phyloP scores from a whole-genome alignment of 1,139 yeast genomes.

The Kazachstania sp. region DNA sequence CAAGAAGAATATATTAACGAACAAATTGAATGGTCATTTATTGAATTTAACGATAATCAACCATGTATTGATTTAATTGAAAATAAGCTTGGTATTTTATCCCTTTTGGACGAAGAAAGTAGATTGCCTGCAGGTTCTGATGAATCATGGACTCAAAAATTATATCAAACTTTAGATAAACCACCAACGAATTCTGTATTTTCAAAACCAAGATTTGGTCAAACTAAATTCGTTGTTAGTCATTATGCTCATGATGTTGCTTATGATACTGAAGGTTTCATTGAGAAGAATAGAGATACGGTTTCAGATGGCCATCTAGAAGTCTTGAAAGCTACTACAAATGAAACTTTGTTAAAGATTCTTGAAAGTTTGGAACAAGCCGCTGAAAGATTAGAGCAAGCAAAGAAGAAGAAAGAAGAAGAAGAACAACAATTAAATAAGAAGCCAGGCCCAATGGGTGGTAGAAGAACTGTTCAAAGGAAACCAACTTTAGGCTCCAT shows the following conservation, averaged over 20 bases:
- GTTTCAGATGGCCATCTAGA: conserved; percentile 95
- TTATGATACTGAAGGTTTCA: conserved; percentile 90
- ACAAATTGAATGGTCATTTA: conserved; percentile 95
- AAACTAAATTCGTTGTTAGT: conserved; percentile 80
- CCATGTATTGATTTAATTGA: conserved; percentile 95
- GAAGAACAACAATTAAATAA: conserved; percentile 28
- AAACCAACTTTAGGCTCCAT: conserved; percentile 95
- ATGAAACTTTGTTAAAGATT: conserved; percentile 56
- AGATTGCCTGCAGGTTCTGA: conserved; percentile 93
- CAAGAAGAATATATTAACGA: conserved; percentile 92
- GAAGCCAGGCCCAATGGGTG: conserved; percentile 28
- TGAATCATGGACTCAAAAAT: conserved; percentile 85
- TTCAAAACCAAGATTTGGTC: conserved; percentile 93
- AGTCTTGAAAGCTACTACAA: conserved; percentile 64
- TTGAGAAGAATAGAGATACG: conserved; percentile 96
- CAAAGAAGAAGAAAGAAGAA: conserved; percentile 34
- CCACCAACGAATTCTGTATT: conserved; percentile 74
- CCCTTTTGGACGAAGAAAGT: conserved; percentile 91
- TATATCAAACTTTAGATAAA: conserved; percentile 79
- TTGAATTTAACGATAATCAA: conserved; percentile 94
- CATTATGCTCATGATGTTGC: conserved; percentile 96
- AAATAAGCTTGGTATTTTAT: conserved; percentile 78
- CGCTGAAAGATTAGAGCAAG: conserved; percentile 41
- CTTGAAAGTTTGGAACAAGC: conserved; percentile 57
- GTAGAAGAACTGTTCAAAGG: conserved; percentile 42